Conservation (phyloP, 2,329 filamentous ascomycete genomes). For the Penicillium occitanis region DNA sequence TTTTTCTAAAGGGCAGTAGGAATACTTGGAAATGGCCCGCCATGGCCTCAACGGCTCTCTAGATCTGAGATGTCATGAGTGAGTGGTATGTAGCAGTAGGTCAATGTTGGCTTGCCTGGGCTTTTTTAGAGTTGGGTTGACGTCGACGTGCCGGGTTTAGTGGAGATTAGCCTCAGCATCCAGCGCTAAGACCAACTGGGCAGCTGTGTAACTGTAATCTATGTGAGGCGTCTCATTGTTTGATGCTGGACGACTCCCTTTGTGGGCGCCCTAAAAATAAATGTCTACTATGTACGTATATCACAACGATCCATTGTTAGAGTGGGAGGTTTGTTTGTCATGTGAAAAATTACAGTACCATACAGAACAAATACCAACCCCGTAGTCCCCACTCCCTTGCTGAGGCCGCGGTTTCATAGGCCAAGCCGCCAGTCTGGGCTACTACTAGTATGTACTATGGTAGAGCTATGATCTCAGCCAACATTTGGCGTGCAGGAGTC, state of each 20-base stretch:
- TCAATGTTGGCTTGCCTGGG: not conserved
- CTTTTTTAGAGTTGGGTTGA: conserved; percentile 12
- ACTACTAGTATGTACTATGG: no score
- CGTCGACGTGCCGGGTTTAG: not conserved
- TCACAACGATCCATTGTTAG: not conserved
- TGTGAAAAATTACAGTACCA: not conserved
- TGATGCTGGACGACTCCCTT: not conserved
- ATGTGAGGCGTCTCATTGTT: not conserved
- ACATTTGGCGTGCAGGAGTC: conserved; percentile 5
- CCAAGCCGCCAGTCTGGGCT: not conserved
- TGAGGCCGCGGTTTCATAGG: not conserved
- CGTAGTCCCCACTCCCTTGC: conserved; percentile 2
- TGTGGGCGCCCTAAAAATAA: not conserved
- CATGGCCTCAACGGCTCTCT: not conserved
- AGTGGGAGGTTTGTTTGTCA: not conserved
- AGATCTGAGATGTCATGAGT: not conserved
- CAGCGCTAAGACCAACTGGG: not conserved
- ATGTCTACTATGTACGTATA: no score
- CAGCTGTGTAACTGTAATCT: not conserved
- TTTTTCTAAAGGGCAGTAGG: not conserved
- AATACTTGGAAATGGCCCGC: not conserved
- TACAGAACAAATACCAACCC: not conserved
- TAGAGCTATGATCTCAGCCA: conserved; percentile 24
- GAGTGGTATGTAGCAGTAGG: not conserved
- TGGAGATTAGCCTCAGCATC: conserved; percentile 5